Base-by-base conservation (phyloP, 2,329 filamentous ascomycete species). In the Ophiocordyceps camponoti-floridani region DNA sequence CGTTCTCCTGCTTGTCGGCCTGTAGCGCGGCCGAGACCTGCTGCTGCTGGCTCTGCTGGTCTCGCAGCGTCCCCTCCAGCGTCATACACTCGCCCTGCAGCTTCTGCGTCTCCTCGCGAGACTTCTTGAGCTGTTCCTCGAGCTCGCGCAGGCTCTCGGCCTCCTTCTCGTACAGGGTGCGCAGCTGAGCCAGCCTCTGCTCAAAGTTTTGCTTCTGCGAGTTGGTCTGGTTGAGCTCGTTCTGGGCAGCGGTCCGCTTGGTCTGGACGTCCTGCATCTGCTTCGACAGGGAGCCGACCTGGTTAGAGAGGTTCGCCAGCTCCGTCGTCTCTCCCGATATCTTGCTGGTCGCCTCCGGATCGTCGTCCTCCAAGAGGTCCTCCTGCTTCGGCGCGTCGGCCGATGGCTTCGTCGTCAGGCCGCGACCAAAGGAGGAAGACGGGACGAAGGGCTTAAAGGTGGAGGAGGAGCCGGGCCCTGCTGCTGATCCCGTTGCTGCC, bases 201-300 rank as follows among this genome's bases (percentile, higher is more conserved):
- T 98, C 91, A 52, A 98, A 89, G 57, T 94, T 89, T 54, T 83
- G 82, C 67, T 95, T 96, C 60, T 96, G 88, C 12, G 80, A 77
- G 44, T 73, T 84, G 30, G 84, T 80, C 56, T 88, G 84, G 48
- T 74, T 83, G 44, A 96, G 66, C 47, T 94, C 85, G 50, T 82
- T 81, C 60, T 95, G 87, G 0, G 83, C 82, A 2, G 77, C 75
- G 5, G 69, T 74, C 50, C 87, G 82, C 63, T 94, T 89, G 31
- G 72, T 77, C 58, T 94, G 86, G 2, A 94, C 82, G 52, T 89
- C 86, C 58, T 94, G 86, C 78, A 94, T 94, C 64, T 98, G 87
- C 56, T 82, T 93, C 0, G 88, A 83, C 45, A 98, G 65, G 2
- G 84, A 89, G 30, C 86, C 81, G 50, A 98, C 86, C 61, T 96